Evolutionary conservation across 306 rosid species (phyloP).

Genomic region (Canavalia ensiformis): DNA sequence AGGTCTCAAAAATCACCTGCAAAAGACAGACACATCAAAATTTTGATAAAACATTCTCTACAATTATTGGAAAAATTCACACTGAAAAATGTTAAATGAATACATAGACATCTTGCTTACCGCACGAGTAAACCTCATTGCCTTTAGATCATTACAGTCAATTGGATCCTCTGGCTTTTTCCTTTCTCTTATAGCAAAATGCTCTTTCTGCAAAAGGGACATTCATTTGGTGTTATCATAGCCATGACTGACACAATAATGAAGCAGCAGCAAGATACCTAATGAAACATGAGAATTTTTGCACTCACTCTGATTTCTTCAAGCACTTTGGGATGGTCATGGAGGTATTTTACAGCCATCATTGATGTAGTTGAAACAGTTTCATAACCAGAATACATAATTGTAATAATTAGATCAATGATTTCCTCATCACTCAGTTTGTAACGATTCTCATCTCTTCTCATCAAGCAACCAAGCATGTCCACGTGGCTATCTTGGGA

Average conservation of each 20-base stretch:
- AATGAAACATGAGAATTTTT: slow-evolving; percentile 2
- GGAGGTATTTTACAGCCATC: slow-evolving; percentile 98
- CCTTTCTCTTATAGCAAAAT: slow-evolving; percentile 76
- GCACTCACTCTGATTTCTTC: slow-evolving; percentile 87
- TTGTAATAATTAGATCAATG: slow-evolving; percentile 84
- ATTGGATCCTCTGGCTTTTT: slow-evolving; percentile 83
- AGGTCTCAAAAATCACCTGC: slow-evolving; percentile 98
- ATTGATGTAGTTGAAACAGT: slow-evolving; percentile 97
- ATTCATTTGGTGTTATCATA: background rate
- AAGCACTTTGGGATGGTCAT: slow-evolving; percentile 88
- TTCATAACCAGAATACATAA: slow-evolving; percentile 95
- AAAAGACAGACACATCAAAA: slow-evolving; percentile 18
- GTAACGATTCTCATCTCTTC: slow-evolving; percentile 61
- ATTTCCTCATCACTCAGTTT: slow-evolving; percentile 80
- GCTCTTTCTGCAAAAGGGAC: slow-evolving; percentile 70
- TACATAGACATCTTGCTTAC: slow-evolving; percentile 50
- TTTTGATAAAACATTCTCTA: slow-evolving; percentile 1
- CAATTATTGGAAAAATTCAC: background rate
- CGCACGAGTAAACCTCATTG: slow-evolving; percentile 95
- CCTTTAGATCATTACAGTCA: slow-evolving; percentile 79
- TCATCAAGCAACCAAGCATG: slow-evolving; percentile 83
- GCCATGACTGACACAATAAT: slow-evolving; percentile 10
- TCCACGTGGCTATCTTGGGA: slow-evolving; percentile 64
- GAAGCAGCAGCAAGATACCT: background rate
- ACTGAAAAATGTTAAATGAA: slow-evolving; percentile 8